Evolutionary conservation across 1,284 basidiomycete species (phyloP), one percentile per base, ranked within the genome.

Genomic region (Heterobasidion annosum): DNA sequence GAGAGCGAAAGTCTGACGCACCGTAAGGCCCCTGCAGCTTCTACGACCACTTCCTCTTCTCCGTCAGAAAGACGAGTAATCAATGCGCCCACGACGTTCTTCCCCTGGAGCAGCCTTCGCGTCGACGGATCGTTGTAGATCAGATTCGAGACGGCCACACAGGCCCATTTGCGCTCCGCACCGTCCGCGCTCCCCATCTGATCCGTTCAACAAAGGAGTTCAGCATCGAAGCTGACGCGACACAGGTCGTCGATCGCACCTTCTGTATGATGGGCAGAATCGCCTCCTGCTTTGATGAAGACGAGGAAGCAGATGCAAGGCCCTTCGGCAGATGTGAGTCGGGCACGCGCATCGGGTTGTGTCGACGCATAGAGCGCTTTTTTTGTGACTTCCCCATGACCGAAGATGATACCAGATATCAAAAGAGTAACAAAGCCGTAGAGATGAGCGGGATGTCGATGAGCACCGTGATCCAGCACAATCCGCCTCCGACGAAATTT

Each of bases 101-200:
- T 91, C 40, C 90, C 88, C 66, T 96, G 93, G 19, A 98, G 76
- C 60, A 97, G 72, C 57, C 94, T 76, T 56, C 93, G 76, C 7
- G 92, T 95, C 5, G 90, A 90, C 18, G 92, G 86, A 66, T 94
- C 91, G 60, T 87, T 86, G 66, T 93, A 88, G 57, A 95, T 93
- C 55, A 96, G 73, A 67, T 91, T 94, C 13, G 88, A 91, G 19
- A 94, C 87, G 0, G 93, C 92, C 34, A 93, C 91, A 65, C 93
- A 95, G 5, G 93, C 91, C 93, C 92, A 95, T 65, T 90, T 90
- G 52, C 93, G 79, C 63, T 96, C 93, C 2, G 78, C 70, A 9
- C 79, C 75, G 60, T 94, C 91, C 6, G 82, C 63, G 56, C 87
- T 83, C 61, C 82, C 80, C 74, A 92, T 81, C 88, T 91, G 34